Evolutionary conservation across 1,284 basidiomycete genomes (phyloP), one percentile per base, ranked within the genome.

Genomic region (Microbotryum scabiosae): DNA sequence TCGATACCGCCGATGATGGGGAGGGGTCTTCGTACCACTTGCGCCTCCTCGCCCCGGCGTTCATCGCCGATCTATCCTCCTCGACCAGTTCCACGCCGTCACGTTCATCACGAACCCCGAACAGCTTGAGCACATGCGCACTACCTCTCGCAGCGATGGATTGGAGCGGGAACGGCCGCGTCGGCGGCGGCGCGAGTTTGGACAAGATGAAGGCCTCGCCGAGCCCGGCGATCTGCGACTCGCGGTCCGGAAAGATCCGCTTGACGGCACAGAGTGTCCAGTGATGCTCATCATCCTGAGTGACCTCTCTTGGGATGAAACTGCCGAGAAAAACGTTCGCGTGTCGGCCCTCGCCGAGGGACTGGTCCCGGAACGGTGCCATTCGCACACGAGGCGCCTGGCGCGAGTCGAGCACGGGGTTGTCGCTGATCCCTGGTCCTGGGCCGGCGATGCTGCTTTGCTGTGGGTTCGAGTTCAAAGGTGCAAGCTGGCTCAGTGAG

Each of bases 221-320:
- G 18, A 78, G 69, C 3, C 76, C 77, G 61, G 77, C 73, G 2
- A 76, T 73, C 61, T 79, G 77, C 16, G 71, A 72, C 56, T 79
- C 77, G 23, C 75, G 71, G 60, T 79, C 78, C 1, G 75, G 66
- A 8, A 74, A 71, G 48, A 76, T 67, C 2, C 75, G 69, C 68
- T 80, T 80, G 20, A 76, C 77, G 0, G 78, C 78, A 58, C 77
- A 79, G 8, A 80, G 66, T 45, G 60, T 65, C 76, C 78, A 77
- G 55, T 60, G 56, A 21, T 64, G 57, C 16, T 45, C 61, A 25
- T 50, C 36, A 26, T 20, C 43, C 50, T 54, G 20, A 5, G 56
- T 56, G 30, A 28, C 26, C 46, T 30, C 28, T 4, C 16, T 44
- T 14, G 50, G 59, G 44, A 50, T 56, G 68, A 75, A 78, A 10